A percentile compares a stretch with the other conserved stretches of the same genome.
Conservation (phyloP, 1,284 basidiomycete genomes). For the Trichosporon sp. region DNA sequence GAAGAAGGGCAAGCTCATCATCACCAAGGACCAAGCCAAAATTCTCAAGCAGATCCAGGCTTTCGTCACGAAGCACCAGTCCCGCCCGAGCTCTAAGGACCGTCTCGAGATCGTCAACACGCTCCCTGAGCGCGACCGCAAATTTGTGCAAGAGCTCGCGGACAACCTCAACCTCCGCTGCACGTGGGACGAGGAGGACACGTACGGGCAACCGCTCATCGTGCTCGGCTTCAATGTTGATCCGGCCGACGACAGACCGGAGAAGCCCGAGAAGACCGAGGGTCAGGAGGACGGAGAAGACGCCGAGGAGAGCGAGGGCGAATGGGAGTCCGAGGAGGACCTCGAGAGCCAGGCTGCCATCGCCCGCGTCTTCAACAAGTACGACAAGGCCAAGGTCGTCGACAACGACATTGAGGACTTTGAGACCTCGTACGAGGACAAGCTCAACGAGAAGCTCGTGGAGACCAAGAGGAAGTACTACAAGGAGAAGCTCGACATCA, state of each 20-base stretch:
- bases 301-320: slow-evolving; percentile 39
- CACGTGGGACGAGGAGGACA: slow-evolving; percentile 87
- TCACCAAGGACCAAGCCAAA: slow-evolving; percentile 71
- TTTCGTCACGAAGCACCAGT: slow-evolving; percentile 67
- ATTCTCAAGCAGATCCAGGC: slow-evolving; percentile 74
- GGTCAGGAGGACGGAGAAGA: slow-evolving; percentile 36
- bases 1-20: slow-evolving; percentile 57
- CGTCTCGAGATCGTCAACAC: slow-evolving; percentile 71
- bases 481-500: slow-evolving; percentile 82
- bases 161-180: slow-evolving; percentile 73
- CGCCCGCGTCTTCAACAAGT: slow-evolving; percentile 81
- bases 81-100: slow-evolving; percentile 57
- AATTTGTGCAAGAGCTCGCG: slow-evolving; percentile 73
- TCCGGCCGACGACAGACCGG: slow-evolving; percentile 34
- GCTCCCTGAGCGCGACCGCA: slow-evolving; percentile 74
- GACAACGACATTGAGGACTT: slow-evolving; percentile 69
- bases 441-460: slow-evolving; percentile 78
- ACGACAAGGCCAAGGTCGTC: slow-evolving; percentile 76
- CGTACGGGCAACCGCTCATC: slow-evolving; percentile 66
- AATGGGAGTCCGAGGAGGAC: slow-evolving; percentile 58
- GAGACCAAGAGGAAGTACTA: slow-evolving; percentile 93
- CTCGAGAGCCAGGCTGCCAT: slow-evolving; percentile 70
- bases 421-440: slow-evolving; percentile 73
- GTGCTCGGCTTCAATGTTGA: slow-evolving; percentile 61
- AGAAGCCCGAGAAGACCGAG: slow-evolving; percentile 44